A percentile compares a stretch with the other conserved stretches of the same genome.
These are phyloP conservation scores for Apiospora arundinis DNA, from an alignment of 2,329 filamentous ascomycete species.

Conservation along the genomic window DNA sequence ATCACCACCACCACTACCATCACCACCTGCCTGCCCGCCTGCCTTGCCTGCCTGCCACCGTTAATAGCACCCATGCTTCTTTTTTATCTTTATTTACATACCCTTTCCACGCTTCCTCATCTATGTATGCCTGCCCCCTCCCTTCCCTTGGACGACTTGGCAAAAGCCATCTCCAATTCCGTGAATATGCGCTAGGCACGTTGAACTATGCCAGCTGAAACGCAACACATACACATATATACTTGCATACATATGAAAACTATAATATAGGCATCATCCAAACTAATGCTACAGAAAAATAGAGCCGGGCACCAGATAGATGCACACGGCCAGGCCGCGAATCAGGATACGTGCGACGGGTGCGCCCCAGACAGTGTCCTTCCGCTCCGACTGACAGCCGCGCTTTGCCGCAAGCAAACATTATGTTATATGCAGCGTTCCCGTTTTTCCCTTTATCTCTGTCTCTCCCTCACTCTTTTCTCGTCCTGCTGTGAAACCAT, in stretches of 20 bases:
- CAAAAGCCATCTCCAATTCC: not conserved
- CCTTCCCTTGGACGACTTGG: not conserved
- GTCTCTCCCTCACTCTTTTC: not conserved
- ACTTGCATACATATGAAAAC: not conserved
- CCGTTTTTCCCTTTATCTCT: not conserved
- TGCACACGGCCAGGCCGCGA: not conserved
- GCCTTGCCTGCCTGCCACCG: not conserved
- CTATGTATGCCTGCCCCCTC: not conserved
- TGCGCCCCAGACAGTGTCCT: not conserved
- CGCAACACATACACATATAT: not conserved
- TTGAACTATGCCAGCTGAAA: not conserved
- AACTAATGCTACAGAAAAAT: too few relatives aligned
- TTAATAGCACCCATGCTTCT: slow-evolving; percentile 8
- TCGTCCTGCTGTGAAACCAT: not conserved
- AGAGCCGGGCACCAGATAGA: not conserved
- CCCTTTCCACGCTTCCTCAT: not conserved
- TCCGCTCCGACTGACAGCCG: not conserved
- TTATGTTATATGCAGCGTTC: not conserved
- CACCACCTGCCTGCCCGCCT: too few relatives aligned
- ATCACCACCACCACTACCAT: too few relatives aligned
- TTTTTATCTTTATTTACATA: not conserved
- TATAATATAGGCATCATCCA: not conserved
- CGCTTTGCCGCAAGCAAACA: slow-evolving; percentile 17
- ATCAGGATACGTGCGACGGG: not conserved
- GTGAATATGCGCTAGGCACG: not conserved